phyloP scores from a whole-genome alignment of 2,329 filamentous ascomycete species.

The Aspergillus sp. region DNA sequence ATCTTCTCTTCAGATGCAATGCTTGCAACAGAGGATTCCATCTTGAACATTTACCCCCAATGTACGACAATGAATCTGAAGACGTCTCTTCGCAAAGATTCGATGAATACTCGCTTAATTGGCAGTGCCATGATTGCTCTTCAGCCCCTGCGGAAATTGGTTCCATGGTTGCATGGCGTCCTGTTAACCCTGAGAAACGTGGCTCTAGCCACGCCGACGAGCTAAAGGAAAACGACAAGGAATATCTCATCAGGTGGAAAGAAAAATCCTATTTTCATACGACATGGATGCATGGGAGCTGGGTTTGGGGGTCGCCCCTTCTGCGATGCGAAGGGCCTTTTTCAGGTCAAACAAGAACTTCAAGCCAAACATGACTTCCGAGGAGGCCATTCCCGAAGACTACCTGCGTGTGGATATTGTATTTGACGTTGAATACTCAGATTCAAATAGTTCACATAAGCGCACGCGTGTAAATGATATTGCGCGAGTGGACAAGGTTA shows the following conservation, averaged over 20 bases:
- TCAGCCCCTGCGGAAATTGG: slow-evolving; percentile 64
- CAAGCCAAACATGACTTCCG: slow-evolving; percentile 62
- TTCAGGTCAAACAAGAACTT: slow-evolving; percentile 60
- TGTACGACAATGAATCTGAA: slow-evolving; percentile 5
- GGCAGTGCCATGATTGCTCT: slow-evolving; percentile 76
- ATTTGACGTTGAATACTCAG: slow-evolving; percentile 68
- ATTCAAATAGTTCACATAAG: slow-evolving; percentile 39
- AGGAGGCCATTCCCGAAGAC: slow-evolving; percentile 83
- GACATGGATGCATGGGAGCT: slow-evolving; percentile 81
- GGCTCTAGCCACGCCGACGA: slow-evolving; percentile 49
- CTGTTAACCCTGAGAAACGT: slow-evolving; percentile 55
- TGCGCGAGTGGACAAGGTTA: slow-evolving; percentile 65
- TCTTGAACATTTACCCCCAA: slow-evolving; percentile 69
- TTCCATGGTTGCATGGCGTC: slow-evolving; percentile 84
- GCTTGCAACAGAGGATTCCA: slow-evolving; percentile 77
- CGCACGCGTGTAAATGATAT: slow-evolving; percentile 66
- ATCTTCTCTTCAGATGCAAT: slow-evolving; percentile 78
- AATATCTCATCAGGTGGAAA: slow-evolving; percentile 90
- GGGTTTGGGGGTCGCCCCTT: slow-evolving; percentile 68
- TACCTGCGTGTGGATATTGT: slow-evolving; percentile 83
- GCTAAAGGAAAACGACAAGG: slow-evolving; percentile 71
- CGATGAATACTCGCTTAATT: slow-evolving; percentile 67
- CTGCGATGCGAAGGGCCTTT: slow-evolving; percentile 68
- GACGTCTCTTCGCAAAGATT: slow-evolving; percentile 57
- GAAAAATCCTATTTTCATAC: slow-evolving; percentile 74